A percentile compares a stretch with the other conserved stretches of the same genome.
These are phyloP conservation scores for Viola odorata DNA, from an alignment of 345 rosid genomes.

Conservation along the genomic window DNA sequence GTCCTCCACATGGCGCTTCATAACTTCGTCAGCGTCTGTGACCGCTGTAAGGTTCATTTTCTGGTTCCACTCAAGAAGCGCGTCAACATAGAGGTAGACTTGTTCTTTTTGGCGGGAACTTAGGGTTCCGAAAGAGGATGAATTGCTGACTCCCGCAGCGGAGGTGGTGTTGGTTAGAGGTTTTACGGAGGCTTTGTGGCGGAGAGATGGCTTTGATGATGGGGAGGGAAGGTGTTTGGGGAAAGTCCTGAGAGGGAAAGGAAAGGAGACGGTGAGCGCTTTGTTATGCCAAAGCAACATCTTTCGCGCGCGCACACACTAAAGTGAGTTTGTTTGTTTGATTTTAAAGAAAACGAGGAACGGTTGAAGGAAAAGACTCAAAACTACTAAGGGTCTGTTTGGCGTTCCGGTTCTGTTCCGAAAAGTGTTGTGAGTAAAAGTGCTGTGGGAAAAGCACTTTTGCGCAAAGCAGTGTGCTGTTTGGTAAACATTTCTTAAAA, in stretches of 20 bases:
- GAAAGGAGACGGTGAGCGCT: constrained; percentile 12
- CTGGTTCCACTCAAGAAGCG: constrained; percentile 87
- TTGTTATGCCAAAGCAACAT: constrained; percentile 28
- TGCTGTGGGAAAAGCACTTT: no score
- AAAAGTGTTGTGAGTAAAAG: no score
- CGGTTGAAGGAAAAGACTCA: no score
- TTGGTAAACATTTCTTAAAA: no score
- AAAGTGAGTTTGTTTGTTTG: no score
- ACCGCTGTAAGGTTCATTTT: constrained; percentile 86
- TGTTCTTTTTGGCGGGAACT: constrained; percentile 48
- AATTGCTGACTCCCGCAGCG: constrained; percentile 4
- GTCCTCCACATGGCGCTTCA: constrained; percentile 84
- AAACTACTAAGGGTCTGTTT: no score
- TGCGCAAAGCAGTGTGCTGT: no score
- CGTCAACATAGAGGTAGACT: constrained; percentile 57
- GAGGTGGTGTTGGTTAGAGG: constrained; percentile 7
- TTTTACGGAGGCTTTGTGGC: constrained; percentile 11
- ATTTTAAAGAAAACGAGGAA: no score
- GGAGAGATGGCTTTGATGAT: constrained; percentile 14
- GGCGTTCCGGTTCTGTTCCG: no score
- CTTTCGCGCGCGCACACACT: constrained; percentile 6
- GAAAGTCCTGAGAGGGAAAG: constrained; percentile 47
- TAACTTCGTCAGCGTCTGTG: constrained; percentile 55
- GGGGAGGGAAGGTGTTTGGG: constrained; percentile 57
- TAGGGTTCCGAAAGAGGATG: constrained; percentile 44